Evolutionary conservation across 2,329 filamentous ascomycete genomes (phyloP), one percentile per base, ranked within the genome.

Genomic region (Monosporascus cannonballus): DNA sequence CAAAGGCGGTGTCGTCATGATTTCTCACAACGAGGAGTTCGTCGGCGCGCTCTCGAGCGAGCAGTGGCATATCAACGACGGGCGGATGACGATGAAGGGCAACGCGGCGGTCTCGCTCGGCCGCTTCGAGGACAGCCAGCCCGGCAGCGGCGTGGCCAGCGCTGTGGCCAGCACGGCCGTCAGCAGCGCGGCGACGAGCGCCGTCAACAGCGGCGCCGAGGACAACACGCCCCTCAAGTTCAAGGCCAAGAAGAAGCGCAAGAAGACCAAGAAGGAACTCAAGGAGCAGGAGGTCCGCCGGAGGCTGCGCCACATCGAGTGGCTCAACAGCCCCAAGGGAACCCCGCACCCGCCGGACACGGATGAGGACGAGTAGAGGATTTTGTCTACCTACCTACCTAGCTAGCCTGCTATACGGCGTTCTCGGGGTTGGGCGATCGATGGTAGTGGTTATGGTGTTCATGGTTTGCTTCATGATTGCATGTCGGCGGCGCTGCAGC

Each of bases 11-110:
- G 94, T 99, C 2, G 92, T 99, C 59, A 96, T 99, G 86, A 99
- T 99, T 73, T 96, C 92, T 56, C 94, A 99, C 76, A 97, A 99
- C 81, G 92, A 97, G 69, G 94, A 99, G 72, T 99, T 99, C 66
- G 92, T 99, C 49, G 92, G 93, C 54, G 93, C 93, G 3, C 84
- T 99, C 11, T 94, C 94, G 73, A 89, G 89, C 4, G 95, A 99
- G 76, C 92, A 97, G 73, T 96, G 94, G 89, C 89, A 95, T 72
- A 90, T 99, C 59, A 86, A 84, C 51, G 90, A 93, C 64, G 94
- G 94, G 2, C 86, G 87, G 48, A 86, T 99, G 56, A 88, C 90
- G 2, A 86, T 92, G 73, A 90, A 90, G 69, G 90, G 90, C 62
- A 84, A 85, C 68, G 75, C 86, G 2, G 85, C 89, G 53, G 78